These are phyloP conservation scores for Helichrysum umbraculigerum DNA, from an alignment of 129 eudicot species.

Conservation along the genomic window DNA sequence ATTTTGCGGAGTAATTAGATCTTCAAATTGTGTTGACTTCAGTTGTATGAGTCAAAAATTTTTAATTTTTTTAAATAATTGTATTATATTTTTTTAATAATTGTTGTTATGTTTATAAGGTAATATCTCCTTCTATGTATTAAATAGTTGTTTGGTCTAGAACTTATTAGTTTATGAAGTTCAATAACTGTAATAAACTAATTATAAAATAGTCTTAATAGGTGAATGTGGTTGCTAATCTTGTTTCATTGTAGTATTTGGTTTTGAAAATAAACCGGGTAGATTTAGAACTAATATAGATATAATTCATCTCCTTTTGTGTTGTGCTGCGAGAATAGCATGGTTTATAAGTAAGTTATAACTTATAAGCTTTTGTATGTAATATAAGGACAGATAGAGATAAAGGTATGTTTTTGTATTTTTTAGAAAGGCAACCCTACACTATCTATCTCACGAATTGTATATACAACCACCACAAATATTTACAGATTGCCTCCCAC, in stretches of 20 bases:
- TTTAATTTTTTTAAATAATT: not conserved
- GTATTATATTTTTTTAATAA: not conserved
- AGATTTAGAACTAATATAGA: not conserved
- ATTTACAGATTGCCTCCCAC: no score
- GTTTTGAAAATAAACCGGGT: slow-evolving; percentile 6
- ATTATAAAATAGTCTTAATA: not conserved
- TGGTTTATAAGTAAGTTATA: not conserved
- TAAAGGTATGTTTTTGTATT: slow-evolving; percentile 14
- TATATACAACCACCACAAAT: no score
- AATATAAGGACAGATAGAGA: slow-evolving; percentile 16
- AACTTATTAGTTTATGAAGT: not conserved
- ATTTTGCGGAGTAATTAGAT: not conserved
- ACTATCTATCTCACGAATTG: no score
- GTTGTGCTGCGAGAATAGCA: not conserved
- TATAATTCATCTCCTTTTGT: not conserved
- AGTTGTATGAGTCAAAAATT: not conserved
- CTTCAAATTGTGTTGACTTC: not conserved
- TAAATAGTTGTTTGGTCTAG: not conserved
- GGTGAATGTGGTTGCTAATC: slow-evolving; percentile 6
- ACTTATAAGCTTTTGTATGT: slow-evolving; percentile 3
- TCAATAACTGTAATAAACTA: not conserved
- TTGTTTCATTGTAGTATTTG: slow-evolving; percentile 9
- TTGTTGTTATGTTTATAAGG: not conserved
- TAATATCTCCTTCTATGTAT: not conserved
- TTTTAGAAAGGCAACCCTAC: not conserved